These are phyloP conservation scores for Priceomyces castillae DNA, from an alignment of 805 yeast species.

Conservation along the genomic window DNA sequence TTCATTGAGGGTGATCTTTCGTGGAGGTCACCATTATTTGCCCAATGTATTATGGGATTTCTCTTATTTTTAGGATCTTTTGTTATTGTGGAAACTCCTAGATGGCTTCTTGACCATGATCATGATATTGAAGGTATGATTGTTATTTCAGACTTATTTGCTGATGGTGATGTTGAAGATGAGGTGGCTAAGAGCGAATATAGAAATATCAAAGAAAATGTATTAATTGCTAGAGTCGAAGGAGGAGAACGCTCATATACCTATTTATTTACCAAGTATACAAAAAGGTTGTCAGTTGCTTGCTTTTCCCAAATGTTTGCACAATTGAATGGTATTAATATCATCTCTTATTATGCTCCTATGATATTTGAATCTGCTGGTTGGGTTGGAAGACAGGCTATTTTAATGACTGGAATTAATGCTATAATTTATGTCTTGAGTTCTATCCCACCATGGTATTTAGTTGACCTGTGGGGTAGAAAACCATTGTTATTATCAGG, in stretches of 20 bases:
- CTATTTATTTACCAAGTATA: slow-evolving; percentile 75
- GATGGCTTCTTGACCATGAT: slow-evolving; percentile 43
- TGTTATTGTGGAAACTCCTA: slow-evolving; percentile 46
- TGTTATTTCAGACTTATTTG: slow-evolving; percentile 79
- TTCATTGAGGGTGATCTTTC: slow-evolving; percentile 35
- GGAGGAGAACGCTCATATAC: slow-evolving; percentile 71
- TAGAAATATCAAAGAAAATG: slow-evolving; percentile 77
- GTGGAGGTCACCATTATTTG: slow-evolving; percentile 41
- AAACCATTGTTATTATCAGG: slow-evolving; percentile 81
- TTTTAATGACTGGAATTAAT: slow-evolving; percentile 82
- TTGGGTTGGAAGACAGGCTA: slow-evolving; percentile 85
- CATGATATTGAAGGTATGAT: slow-evolving; percentile 77
- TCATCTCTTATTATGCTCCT: slow-evolving; percentile 90
- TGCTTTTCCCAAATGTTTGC: slow-evolving; percentile 92
- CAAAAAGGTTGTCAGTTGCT: slow-evolving; percentile 77
- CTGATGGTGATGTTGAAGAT: slow-evolving; percentile 72
- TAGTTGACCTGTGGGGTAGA: slow-evolving; percentile 90
- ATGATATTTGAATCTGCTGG: slow-evolving; percentile 94
- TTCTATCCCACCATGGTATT: slow-evolving; percentile 87
- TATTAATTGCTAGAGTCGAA: slow-evolving; percentile 71
- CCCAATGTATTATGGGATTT: slow-evolving; percentile 39
- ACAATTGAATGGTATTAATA: slow-evolving; percentile 90
- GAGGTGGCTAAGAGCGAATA: slow-evolving; percentile 69
- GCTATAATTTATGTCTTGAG: slow-evolving; percentile 43
- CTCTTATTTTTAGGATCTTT: slow-evolving; percentile 37